Evolutionary conservation across 2,329 filamentous ascomycete genomes (phyloP).

Genomic region (Penicillium palitans): DNA sequence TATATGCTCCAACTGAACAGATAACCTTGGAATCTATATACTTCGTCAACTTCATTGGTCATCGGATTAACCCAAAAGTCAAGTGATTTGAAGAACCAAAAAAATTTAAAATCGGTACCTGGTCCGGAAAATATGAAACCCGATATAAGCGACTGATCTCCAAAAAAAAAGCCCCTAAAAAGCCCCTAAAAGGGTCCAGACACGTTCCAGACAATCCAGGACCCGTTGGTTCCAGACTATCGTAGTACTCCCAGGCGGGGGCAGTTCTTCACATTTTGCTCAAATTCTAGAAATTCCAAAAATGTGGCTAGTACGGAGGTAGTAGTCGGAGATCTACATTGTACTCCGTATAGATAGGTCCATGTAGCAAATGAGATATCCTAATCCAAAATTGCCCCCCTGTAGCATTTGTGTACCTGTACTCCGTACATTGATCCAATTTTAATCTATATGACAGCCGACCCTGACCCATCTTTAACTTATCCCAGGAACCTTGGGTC

Average conservation of each 20-base stretch:
- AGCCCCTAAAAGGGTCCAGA: conserved; percentile 16
- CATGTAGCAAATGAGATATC: background rate
- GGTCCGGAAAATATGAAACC: conserved; percentile 6
- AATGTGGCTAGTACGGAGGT: too few species aligned
- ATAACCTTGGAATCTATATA: background rate
- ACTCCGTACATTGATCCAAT: background rate
- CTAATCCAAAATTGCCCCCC: too few species aligned
- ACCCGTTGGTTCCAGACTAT: conserved; percentile 9
- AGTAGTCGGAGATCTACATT: background rate
- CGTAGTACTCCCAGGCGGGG: background rate
- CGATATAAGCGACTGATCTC: conserved; percentile 1
- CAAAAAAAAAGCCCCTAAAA: background rate
- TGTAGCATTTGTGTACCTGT: background rate
- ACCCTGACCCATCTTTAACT: conserved; percentile 14
- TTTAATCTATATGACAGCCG: conserved; percentile 11
- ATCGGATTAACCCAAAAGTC: background rate
- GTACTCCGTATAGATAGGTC: too few species aligned
- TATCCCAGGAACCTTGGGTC: conserved; percentile 20
- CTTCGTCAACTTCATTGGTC: background rate
- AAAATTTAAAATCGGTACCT: conserved; percentile 8
- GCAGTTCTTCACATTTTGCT: conserved; percentile 1
- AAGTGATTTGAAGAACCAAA: background rate
- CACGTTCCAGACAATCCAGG: conserved; percentile 5
- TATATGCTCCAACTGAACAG: background rate
- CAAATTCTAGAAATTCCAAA: background rate